Evolutionary conservation across 768 basidiomycete genomes (phyloP).

Genomic region (Paxillus ammoniavirescens): DNA sequence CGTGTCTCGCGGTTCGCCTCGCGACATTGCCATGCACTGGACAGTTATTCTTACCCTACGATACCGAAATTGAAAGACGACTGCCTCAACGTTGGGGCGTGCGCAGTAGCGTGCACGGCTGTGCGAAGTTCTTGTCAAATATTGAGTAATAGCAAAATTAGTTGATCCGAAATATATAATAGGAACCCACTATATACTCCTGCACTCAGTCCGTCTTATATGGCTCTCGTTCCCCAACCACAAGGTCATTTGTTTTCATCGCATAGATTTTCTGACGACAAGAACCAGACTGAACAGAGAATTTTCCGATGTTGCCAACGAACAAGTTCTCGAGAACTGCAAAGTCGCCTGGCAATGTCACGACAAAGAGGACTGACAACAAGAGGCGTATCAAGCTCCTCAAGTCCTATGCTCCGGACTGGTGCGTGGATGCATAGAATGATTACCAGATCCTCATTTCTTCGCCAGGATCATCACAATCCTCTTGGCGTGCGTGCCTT

Average conservation of each 20-base stretch:
- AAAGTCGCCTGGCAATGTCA: conserved; percentile 1
- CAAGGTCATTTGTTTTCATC: background rate
- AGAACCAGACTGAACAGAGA: background rate
- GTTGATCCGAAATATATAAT: background rate
- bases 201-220: background rate
- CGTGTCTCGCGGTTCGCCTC: too few relatives aligned
- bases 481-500: conserved; percentile 52
- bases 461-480: conserved; percentile 63
- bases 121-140: background rate
- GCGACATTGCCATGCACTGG: too few relatives aligned
- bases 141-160: too few relatives aligned
- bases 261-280: background rate
- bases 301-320: conserved; percentile 13
- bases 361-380: conserved; percentile 19
- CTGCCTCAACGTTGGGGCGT: background rate
- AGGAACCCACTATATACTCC: too few relatives aligned
- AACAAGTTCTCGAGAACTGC: conserved; percentile 2
- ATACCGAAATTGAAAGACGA: background rate
- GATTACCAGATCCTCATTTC: background rate
- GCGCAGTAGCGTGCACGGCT: background rate
- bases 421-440: conserved; percentile 43
- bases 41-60: background rate
- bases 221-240: background rate
- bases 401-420: conserved; percentile 72
- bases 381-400: conserved; percentile 42